Evolutionary conservation across 257 asterid genomes (phyloP), one percentile per base, ranked within the genome.

Genomic region (Marsdenia floribunda): DNA sequence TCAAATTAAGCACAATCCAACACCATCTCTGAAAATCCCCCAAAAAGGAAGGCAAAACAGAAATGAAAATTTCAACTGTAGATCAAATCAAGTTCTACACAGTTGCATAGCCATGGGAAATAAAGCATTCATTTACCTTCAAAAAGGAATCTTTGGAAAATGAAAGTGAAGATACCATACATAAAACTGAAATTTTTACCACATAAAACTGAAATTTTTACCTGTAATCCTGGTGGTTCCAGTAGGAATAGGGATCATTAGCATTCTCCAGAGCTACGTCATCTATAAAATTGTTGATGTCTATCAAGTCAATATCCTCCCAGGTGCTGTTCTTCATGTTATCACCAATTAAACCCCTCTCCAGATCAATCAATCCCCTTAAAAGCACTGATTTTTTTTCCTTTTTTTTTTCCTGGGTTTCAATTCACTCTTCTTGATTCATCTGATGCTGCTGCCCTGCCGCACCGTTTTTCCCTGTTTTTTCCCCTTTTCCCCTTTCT

Each of bases 281-380:
- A 65, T 66, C 75, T 19, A 78, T 67, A 22, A 78, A 73, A n/a
- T 16, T 73, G n/a, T 68, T 58, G 69, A 78, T 78, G 68, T 78
- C 78, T 13, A 67, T 73, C 50, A 78, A 78, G 24, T 68, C 78
- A 47, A 73, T 54, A 37, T 73, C 78, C 24, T 73, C 82, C 82
- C 82, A 78, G 35, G 64, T 33, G 70, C 74, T 54, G 9, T 42
- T 24, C 29, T 68, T 74, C 55, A 68, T 42, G 53, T 76, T 47
- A 47, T 70, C 49, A 15, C 52, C 71, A 38, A 66, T 66, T 26
- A 38, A 66, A 66, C 29, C 52, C 35, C 71, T 44, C 3, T 65
- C 50, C 50, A 3, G 3, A 72, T 73, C 71, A 64, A 72, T 44
- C 19, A 73, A 66, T 33, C 53, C 81, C 71, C 24, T 29, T 71